Evolutionary conservation across 2,329 filamentous ascomycete species (phyloP).

Genomic region (Trichophyton mentagrophytes): DNA sequence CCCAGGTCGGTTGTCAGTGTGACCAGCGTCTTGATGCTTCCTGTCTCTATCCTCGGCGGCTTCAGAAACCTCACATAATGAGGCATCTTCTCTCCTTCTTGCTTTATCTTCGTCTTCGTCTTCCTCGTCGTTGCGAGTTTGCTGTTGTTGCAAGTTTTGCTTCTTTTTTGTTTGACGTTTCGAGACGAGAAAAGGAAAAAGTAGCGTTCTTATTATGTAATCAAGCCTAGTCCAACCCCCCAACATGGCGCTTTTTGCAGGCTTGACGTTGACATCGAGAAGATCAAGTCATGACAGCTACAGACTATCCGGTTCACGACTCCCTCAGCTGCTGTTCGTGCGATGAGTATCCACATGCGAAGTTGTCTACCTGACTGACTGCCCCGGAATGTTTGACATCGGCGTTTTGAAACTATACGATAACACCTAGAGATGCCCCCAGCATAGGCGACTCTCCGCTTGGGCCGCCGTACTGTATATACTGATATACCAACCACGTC

Average conservation of each 20-base stretch:
- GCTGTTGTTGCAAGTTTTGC: too few relatives aligned
- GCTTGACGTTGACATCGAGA: background rate
- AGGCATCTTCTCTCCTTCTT: constrained; percentile 31
- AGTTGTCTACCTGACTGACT: background rate
- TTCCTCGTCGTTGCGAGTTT: too few relatives aligned
- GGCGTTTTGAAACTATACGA: background rate
- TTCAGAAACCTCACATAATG: constrained; percentile 59
- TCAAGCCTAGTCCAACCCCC: background rate
- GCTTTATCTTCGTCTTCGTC: background rate
- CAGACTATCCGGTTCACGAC: background rate
- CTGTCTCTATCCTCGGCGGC: constrained; percentile 37
- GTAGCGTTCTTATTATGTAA: background rate
- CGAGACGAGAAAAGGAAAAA: background rate
- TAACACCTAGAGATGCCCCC: background rate
- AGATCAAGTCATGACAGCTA: too few relatives aligned
- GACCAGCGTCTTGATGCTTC: constrained; percentile 40
- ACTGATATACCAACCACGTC: background rate
- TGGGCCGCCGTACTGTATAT: background rate
- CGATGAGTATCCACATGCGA: background rate
- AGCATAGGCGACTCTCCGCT: background rate
- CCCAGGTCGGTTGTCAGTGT: constrained; percentile 59
- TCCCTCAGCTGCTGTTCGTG: background rate
- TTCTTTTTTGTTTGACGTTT: background rate
- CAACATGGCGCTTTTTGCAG: background rate
- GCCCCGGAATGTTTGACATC: background rate